Evolutionary conservation across 1,284 basidiomycete species (phyloP).

Genomic region (Spongispora temasekensis): DNA sequence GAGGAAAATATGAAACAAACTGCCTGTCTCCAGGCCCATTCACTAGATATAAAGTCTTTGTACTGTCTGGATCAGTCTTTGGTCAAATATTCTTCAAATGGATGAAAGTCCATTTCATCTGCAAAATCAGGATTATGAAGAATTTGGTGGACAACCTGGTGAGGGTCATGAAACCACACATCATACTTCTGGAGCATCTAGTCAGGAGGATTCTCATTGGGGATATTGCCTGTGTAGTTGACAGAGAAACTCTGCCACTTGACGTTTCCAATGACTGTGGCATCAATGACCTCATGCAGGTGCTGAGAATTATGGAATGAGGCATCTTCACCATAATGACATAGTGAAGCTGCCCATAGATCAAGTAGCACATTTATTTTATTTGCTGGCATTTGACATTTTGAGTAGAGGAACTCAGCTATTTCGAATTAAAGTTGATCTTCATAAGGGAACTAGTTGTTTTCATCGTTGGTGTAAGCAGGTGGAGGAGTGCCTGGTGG

Average conservation of each 20-base stretch:
- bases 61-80: slow-evolving; percentile 17
- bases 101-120: slow-evolving; percentile 30
- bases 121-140: slow-evolving; percentile 33
- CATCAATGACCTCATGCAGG: background rate
- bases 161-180: background rate
- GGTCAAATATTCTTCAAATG: slow-evolving; percentile 24
- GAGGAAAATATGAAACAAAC: slow-evolving; percentile 13
- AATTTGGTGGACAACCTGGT: background rate
- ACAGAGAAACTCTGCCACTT: background rate
- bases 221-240: background rate
- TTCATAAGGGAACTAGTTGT: background rate
- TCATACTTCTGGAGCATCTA: background rate
- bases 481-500: background rate
- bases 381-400: background rate
- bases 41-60: slow-evolving; percentile 25
- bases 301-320: background rate
- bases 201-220: background rate
- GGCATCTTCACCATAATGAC: background rate
- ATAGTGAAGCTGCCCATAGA: background rate
- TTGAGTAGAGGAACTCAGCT: background rate
- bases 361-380: background rate
- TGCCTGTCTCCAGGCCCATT: slow-evolving; percentile 22
- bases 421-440: background rate
- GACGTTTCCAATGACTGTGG: background rate
- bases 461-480: background rate